phyloP scores from a whole-genome alignment of 805 yeast genomes.

The Ogataea ganodermae region DNA sequence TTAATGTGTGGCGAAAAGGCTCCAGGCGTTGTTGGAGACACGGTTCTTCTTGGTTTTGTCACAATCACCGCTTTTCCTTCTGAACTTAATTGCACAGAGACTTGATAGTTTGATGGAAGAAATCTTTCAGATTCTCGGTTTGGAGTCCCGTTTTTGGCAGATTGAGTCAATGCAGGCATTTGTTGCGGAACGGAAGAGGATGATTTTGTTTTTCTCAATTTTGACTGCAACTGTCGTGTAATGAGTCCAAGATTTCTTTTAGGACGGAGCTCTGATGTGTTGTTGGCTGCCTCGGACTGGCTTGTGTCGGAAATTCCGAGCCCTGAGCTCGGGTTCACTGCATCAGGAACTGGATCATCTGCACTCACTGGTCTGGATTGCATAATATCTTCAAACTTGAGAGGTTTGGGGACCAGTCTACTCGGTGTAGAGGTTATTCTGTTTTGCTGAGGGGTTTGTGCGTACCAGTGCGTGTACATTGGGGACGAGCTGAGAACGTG shows the following conservation, averaged over 20 bases:
- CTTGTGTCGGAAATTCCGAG: constrained; percentile 9
- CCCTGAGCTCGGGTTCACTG: background rate
- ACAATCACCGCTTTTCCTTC: constrained; percentile 35
- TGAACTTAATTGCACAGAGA: constrained; percentile 26
- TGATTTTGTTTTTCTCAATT: constrained; percentile 16
- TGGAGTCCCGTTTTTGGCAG: background rate
- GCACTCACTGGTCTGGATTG: constrained; percentile 8
- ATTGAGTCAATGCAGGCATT: background rate
- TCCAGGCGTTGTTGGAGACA: constrained; percentile 15
- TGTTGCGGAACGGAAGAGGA: constrained; percentile 3
- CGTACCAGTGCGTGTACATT: constrained; percentile 36
- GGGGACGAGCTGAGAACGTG: constrained; percentile 38
- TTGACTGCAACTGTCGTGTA: constrained; percentile 18
- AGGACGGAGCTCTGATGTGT: constrained; percentile 3
- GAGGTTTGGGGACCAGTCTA: constrained; percentile 25
- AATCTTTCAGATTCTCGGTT: constrained; percentile 4
- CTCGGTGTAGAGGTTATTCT: constrained; percentile 20
- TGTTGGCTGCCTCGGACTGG: no score
- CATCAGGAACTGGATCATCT: constrained; percentile 2
- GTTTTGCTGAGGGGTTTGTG: constrained; percentile 31
- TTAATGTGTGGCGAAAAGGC: constrained; percentile 21
- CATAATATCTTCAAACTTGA: constrained; percentile 27
- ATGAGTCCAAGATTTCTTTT: constrained; percentile 16
- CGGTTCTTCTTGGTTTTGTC: constrained; percentile 23
- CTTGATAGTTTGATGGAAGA: constrained; percentile 24